Evolutionary conservation across 805 yeast genomes (phyloP).

Genomic region (Metschnikowia rubicola): DNA sequence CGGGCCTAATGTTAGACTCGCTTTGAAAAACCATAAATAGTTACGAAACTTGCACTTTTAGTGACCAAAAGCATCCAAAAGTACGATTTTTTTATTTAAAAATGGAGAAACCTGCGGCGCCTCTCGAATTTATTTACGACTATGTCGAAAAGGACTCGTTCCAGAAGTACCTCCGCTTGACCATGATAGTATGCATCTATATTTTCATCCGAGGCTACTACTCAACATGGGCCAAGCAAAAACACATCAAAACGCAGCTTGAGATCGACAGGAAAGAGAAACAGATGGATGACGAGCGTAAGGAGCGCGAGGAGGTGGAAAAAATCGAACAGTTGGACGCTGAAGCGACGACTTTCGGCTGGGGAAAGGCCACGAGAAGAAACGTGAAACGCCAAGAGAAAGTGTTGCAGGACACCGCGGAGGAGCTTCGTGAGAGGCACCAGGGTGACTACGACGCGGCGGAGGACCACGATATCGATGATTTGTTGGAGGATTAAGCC

Average conservation of each 20-base stretch:
- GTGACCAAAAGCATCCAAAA: too few relatives aligned
- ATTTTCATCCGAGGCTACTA: conserved; percentile 54
- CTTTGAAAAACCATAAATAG: too few relatives aligned
- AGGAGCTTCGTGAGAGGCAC: conserved; percentile 37
- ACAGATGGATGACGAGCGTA: conserved; percentile 32
- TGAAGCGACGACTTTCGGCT: conserved; percentile 59
- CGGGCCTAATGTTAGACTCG: too few relatives aligned
- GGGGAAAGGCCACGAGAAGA: conserved; percentile 75
- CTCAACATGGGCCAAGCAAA: conserved; percentile 52
- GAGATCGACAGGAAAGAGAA: conserved; percentile 45
- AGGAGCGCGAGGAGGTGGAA: conserved; percentile 24
- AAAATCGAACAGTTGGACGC: conserved; percentile 31
- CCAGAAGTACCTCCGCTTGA: conserved; percentile 44
- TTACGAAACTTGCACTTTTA: too few relatives aligned
- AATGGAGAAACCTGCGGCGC: conserved; percentile 6
- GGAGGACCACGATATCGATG: conserved; percentile 68
- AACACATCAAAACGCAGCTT: conserved; percentile 47
- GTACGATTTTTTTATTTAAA: not conserved
- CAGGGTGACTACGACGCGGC: conserved; percentile 46
- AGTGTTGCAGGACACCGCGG: conserved; percentile 45
- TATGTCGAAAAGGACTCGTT: conserved; percentile 40
- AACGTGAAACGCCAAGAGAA: conserved; percentile 54
- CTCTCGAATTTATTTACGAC: conserved; percentile 30
- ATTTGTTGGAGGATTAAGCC: conserved; percentile 45
- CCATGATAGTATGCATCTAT: conserved; percentile 57